Percentiles rank a stretch among this genome's conserved stretches.
Evolutionary conservation across 768 basidiomycete genomes (phyloP).

Genomic region (Psilocybe tampanensis): DNA sequence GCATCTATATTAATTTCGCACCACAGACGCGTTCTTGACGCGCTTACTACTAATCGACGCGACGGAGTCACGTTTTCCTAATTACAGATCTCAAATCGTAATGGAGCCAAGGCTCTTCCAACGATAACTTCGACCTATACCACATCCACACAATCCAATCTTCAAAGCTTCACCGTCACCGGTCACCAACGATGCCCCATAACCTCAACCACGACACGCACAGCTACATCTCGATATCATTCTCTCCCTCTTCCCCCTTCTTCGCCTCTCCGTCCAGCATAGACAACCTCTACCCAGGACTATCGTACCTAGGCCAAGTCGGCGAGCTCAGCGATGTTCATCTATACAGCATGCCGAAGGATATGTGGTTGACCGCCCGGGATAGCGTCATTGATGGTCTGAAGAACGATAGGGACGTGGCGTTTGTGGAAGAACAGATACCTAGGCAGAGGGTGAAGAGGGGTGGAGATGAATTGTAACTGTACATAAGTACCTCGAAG

Average conservation of each 20-base stretch:
- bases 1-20: no score
- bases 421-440: constrained; percentile 31
- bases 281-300: constrained; percentile 23
- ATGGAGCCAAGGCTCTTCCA: not conserved
- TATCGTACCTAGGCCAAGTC: constrained; percentile 33
- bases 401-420: constrained; percentile 21
- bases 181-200: constrained; percentile 14
- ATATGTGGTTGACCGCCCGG: constrained; percentile 25
- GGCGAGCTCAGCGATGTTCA: constrained; percentile 33
- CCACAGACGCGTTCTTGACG: no score
- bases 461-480: constrained; percentile 26
- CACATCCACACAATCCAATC: not conserved
- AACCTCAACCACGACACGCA: constrained; percentile 17
- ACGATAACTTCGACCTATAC: not conserved
- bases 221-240: constrained; percentile 29
- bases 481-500: no score
- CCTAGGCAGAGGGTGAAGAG: constrained; percentile 25
- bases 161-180: no score
- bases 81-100: no score
- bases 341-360: constrained; percentile 30
- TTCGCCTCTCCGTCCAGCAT: constrained; percentile 24
- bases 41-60: no score
- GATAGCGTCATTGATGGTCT: constrained; percentile 26
- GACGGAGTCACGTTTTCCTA: no score
- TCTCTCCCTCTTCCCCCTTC: constrained; percentile 22